phyloP scores from a whole-genome alignment of 2,329 filamentous ascomycete species.

The Penicillium janthinellum region DNA sequence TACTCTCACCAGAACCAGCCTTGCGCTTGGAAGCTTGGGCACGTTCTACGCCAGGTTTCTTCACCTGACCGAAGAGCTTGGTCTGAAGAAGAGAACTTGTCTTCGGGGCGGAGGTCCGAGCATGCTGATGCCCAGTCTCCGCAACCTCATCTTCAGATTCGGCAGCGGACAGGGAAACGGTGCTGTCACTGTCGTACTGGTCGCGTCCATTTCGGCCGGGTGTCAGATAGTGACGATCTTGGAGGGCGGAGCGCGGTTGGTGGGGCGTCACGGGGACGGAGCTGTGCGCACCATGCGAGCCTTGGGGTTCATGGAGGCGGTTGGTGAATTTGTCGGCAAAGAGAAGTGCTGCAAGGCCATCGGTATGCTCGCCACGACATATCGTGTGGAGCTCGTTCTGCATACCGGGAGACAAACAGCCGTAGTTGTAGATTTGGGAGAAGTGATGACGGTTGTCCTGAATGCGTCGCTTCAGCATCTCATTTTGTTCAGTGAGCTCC shows the following conservation, averaged over 20 bases:
- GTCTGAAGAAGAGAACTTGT: constrained; percentile 57
- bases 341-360: constrained; percentile 41
- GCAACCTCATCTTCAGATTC: constrained; percentile 58
- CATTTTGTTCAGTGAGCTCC: constrained; percentile 72
- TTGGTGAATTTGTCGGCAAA: constrained; percentile 44
- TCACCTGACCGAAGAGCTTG: constrained; percentile 64
- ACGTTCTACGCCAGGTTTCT: constrained; percentile 54
- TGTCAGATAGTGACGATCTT: constrained; percentile 59
- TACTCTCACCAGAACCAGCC: constrained; percentile 39
- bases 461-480: constrained; percentile 78
- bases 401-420: constrained; percentile 65
- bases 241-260: constrained; percentile 54
- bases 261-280: constrained; percentile 78
- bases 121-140: constrained; percentile 11
- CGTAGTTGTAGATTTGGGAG: constrained; percentile 74
- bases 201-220: constrained; percentile 57
- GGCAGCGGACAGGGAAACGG: constrained; percentile 69
- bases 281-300: constrained; percentile 49
- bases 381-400: constrained; percentile 51
- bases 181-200: constrained; percentile 75
- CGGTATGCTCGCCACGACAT: constrained; percentile 37
- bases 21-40: constrained; percentile 41
- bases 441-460: constrained; percentile 88
- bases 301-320: constrained; percentile 29
- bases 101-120: constrained; percentile 40